Evolutionary conservation across 176 grass and related monocot genomes (phyloP), one percentile per base, ranked within the genome.

Genomic region (Ensete ventricosum): DNA sequence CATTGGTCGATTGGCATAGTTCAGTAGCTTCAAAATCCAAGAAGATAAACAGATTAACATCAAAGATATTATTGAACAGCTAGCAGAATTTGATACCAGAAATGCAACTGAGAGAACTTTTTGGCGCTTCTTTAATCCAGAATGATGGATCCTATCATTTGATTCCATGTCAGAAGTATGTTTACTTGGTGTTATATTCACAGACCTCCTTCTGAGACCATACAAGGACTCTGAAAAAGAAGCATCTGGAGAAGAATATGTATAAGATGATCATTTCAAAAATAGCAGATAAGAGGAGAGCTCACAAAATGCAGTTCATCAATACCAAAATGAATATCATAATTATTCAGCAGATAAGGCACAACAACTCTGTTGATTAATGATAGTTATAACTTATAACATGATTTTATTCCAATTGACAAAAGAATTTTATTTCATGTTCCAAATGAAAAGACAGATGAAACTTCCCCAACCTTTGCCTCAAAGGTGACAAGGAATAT

Each of bases 211-310:
- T 79, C 88, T 88, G 54, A 98, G 84, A 81, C 95, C 95, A 84
- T 98, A 98, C 73, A 98, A 89, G 59, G 95, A 91, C 64, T 98
- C 95, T 2, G 95, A 90, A 81, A 98, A 98, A 73, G 95, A 98
- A 77, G 87, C 95, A 84, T 98, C 95, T 98, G 90, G 85, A 83
- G 34, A 73, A 80, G 34, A 55, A 64, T 23, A 50, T 27, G 49
- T 66, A 34, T 10, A 72, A 43, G 29, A 76, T 10, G 25, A 20
- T 48, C 19, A 52, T 70, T 19, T 17, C 19, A 43, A 49, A 14
- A 16, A 48, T 1, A 43, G 34, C 34, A 43, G 34, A 69, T 48
- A 69, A 69, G 34, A 43, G 19, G 43, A 19, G 13, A 69, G 49
- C 29, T 49, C 29, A 10, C 34, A 48, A 69, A 69, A 49, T 69